phyloP scores from a whole-genome alignment of 768 basidiomycete genomes.

The Tylopilus cervinicoccineus region DNA sequence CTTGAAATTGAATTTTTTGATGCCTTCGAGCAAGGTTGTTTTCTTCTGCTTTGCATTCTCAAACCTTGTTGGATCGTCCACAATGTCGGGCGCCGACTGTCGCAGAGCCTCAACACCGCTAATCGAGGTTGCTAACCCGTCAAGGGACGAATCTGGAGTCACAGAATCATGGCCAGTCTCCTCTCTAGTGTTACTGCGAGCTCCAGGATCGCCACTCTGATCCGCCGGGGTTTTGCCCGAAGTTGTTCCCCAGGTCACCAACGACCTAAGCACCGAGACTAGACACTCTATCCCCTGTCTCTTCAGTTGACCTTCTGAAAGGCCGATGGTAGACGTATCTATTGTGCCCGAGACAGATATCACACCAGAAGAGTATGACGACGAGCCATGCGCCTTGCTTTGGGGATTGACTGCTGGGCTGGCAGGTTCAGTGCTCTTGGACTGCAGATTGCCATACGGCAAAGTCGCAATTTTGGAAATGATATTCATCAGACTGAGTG shows the following conservation, averaged over 20 bases:
- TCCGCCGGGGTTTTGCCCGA: slow-evolving; percentile 34
- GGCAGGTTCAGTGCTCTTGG: slow-evolving; percentile 51
- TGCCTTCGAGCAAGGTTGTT: slow-evolving; percentile 89
- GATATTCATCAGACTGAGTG: slow-evolving; percentile 81
- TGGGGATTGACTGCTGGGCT: slow-evolving; percentile 58
- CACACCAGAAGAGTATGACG: slow-evolving; percentile 59
- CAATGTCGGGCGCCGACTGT: slow-evolving; percentile 70
- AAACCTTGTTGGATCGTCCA: slow-evolving; percentile 90
- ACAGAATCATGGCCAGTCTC: slow-evolving; percentile 49
- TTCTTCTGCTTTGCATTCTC: slow-evolving; percentile 97
- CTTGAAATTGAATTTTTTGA: slow-evolving; percentile 98
- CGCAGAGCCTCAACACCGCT: slow-evolving; percentile 54
- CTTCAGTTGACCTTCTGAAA: slow-evolving; percentile 80
- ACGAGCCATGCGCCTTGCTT: slow-evolving; percentile 30
- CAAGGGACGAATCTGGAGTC: slow-evolving; percentile 54
- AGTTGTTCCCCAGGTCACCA: slow-evolving; percentile 85
- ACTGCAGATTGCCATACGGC: slow-evolving; percentile 43
- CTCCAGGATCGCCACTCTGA: slow-evolving; percentile 35
- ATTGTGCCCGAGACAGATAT: slow-evolving; percentile 62
- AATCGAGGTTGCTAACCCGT: slow-evolving; percentile 46
- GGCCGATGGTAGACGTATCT: slow-evolving; percentile 63
- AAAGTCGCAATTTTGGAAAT: slow-evolving; percentile 85
- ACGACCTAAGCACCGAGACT: slow-evolving; percentile 80
- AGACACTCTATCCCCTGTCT: slow-evolving; percentile 95
- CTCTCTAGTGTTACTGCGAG: slow-evolving; percentile 48